Conservation (phyloP, 2,329 filamentous ascomycete genomes). For the Cadophora gregata region DNA sequence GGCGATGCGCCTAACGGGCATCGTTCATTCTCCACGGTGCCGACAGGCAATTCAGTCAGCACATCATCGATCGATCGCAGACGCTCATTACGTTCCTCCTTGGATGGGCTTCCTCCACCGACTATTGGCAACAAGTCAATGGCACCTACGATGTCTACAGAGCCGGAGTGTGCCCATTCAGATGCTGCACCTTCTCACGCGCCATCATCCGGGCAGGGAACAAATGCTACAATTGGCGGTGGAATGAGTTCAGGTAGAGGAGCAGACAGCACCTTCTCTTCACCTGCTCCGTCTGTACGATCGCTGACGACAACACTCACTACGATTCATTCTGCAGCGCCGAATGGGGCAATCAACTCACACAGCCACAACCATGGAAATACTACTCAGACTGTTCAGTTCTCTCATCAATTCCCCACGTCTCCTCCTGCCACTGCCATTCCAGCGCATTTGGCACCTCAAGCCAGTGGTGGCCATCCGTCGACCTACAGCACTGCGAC, state of each 20-base stretch:
- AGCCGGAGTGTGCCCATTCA: constrained; percentile 76
- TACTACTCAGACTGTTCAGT: constrained; percentile 55
- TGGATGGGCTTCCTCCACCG: constrained; percentile 63
- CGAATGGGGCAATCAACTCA: constrained; percentile 53
- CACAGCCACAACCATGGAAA: constrained; percentile 44
- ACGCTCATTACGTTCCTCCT: constrained; percentile 65
- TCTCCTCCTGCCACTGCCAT: constrained; percentile 73
- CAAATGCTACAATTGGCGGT: constrained; percentile 71
- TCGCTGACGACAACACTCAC: constrained; percentile 85
- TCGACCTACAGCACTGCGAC: constrained; percentile 79
- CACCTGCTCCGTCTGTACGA: constrained; percentile 79
- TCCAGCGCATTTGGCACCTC: constrained; percentile 69
- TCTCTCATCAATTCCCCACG: constrained; percentile 69
- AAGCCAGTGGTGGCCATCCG: constrained; percentile 56
- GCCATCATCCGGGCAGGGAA: constrained; percentile 71
- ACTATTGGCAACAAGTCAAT: constrained; percentile 68
- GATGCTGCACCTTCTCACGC: constrained; percentile 78
- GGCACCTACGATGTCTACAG: constrained; percentile 74
- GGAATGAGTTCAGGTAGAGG: constrained; percentile 72
- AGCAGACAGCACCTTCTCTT: constrained; percentile 79
- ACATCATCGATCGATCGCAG: constrained; percentile 60
- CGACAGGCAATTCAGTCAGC: constrained; percentile 55
- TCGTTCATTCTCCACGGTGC: constrained; percentile 62
- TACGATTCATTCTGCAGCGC: constrained; percentile 79
- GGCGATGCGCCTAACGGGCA: constrained; percentile 49